phyloP scores from a whole-genome alignment of 805 yeast genomes.

The Cyberlindnera mrakii region DNA sequence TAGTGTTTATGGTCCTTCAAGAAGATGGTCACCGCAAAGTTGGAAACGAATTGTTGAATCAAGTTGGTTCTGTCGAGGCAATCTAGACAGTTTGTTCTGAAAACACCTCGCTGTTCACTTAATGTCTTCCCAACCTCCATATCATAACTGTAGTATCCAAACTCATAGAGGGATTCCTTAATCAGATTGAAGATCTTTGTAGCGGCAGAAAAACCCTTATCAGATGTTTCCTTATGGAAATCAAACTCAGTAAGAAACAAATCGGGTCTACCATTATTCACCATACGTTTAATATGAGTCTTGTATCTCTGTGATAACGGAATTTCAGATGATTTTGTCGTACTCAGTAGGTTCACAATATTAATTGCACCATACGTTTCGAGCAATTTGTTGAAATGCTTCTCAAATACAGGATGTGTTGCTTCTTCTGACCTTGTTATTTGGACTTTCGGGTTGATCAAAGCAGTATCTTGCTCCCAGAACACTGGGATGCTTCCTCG shows the following conservation, averaged over 20 bases:
- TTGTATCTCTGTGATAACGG: constrained; percentile 64
- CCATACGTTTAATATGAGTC: constrained; percentile 41
- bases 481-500: constrained; percentile 94
- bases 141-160: constrained; percentile 81
- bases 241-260: constrained; percentile 77
- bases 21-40: constrained; percentile 57
- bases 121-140: constrained; percentile 44
- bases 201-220: constrained; percentile 84
- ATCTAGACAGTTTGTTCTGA: constrained; percentile 90
- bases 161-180: constrained; percentile 60
- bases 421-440: constrained; percentile 88
- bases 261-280: constrained; percentile 29
- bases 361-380: constrained; percentile 83
- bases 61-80: constrained; percentile 93
- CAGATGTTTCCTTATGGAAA: constrained; percentile 90
- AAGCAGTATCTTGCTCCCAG: constrained; percentile 95
- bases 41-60: constrained; percentile 77
- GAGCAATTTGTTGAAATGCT: constrained; percentile 67
- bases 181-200: constrained; percentile 57
- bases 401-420: constrained; percentile 81
- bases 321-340: constrained; percentile 71
- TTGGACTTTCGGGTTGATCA: constrained; percentile 85
- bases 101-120: constrained; percentile 82
- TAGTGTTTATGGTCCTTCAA: constrained; percentile 35
- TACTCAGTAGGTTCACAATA: constrained; percentile 79